A percentile compares a stretch with the other conserved stretches of the same genome.
phyloP scores from a whole-genome alignment of 139 green algal genomes.

The Tetradesmus obliquus region DNA sequence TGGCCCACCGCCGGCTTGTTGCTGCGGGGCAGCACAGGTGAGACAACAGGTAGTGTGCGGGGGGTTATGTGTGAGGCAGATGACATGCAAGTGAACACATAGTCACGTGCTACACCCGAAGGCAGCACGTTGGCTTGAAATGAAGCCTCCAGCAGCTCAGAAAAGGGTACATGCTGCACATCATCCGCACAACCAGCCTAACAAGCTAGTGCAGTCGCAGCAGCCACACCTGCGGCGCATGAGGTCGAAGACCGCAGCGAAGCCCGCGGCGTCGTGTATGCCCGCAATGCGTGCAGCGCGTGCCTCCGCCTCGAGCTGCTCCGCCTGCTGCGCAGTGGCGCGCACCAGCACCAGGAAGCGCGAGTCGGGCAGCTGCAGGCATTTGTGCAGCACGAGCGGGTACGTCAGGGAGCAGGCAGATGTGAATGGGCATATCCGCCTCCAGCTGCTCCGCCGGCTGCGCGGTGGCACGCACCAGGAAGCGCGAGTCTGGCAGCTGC shows the following conservation, averaged over 20 bases:
- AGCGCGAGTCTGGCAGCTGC: not conserved
- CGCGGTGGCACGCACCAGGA: slow-evolving; percentile 17
- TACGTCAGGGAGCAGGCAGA: not conserved
- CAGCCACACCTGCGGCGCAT: slow-evolving; percentile 42
- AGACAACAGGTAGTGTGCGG: slow-evolving; percentile 54
- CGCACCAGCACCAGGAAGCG: slow-evolving; percentile 31
- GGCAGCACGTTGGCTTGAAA: not conserved
- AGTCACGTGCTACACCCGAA: not conserved
- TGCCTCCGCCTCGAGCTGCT: slow-evolving; percentile 23
- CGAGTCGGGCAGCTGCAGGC: not conserved
- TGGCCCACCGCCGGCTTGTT: slow-evolving; percentile 36
- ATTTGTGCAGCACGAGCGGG: not conserved
- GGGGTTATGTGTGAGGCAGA: too few relatives aligned
- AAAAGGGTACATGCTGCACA: not conserved
- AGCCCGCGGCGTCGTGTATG: slow-evolving; percentile 38
- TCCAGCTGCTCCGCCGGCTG: slow-evolving; percentile 16
- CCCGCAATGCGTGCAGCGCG: not conserved
- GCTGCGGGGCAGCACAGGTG: slow-evolving; percentile 66
- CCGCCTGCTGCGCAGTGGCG: slow-evolving; percentile 12
- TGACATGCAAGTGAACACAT: not conserved
- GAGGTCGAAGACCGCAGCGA: slow-evolving; percentile 45
- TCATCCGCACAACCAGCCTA: too few relatives aligned
- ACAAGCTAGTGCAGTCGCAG: not conserved
- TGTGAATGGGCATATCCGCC: not conserved
- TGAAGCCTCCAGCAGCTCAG: not conserved